These are phyloP conservation scores for Waltergamsia citrina DNA, from an alignment of 2,329 filamentous ascomycete genomes.

Conservation along the genomic window DNA sequence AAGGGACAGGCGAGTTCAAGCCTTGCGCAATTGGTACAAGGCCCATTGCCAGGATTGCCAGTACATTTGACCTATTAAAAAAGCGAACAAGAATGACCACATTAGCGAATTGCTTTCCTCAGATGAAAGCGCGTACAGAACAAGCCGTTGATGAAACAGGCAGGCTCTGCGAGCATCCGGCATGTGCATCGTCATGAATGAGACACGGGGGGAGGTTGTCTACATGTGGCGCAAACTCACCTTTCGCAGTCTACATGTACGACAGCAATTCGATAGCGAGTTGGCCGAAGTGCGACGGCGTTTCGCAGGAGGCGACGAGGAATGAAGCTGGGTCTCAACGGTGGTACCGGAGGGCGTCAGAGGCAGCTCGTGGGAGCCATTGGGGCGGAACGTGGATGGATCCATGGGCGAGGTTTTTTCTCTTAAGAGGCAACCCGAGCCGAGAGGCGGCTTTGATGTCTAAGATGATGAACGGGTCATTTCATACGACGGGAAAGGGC, in stretches of 20 bases:
- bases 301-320: slow-evolving; percentile 14
- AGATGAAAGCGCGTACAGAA: no score
- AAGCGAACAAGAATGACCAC: background rate
- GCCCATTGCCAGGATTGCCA: slow-evolving; percentile 21
- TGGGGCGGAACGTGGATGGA: background rate
- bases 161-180: background rate
- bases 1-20: slow-evolving; percentile 27
- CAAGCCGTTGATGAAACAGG: no score
- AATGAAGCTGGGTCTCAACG: background rate
- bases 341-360: background rate
- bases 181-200: background rate
- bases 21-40: slow-evolving; percentile 26
- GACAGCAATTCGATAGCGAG: slow-evolving; percentile 20
- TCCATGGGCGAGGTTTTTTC: no score
- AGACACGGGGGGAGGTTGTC: background rate
- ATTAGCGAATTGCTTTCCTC: background rate
- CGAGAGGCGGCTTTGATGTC: background rate
- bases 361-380: background rate
- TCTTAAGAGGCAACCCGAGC: no score
- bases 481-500: no score
- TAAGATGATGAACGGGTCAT: background rate
- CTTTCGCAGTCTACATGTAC: slow-evolving; percentile 27
- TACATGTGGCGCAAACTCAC: no score
- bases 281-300: slow-evolving; percentile 19
- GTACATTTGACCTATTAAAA: slow-evolving; percentile 28